Base-by-base conservation (phyloP, 2,329 filamentous ascomycete genomes). In the Aspergillus caelatus region DNA sequence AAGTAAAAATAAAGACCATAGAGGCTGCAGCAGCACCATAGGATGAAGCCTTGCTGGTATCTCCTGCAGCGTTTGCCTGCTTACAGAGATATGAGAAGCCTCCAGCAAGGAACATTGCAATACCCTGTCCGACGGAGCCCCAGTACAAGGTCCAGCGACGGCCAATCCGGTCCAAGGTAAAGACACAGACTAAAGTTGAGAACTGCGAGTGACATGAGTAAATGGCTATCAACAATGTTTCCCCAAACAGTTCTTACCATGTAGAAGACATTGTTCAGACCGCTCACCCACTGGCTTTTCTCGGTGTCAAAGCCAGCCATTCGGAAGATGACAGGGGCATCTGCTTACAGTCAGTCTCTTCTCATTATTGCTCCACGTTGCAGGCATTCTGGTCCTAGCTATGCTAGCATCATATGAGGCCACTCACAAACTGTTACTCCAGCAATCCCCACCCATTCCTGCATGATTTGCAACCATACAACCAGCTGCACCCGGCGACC, bases 1-100 rank as follows among this genome's bases (percentile, higher is more conserved):
- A 83, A 0, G 87, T 90, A 74, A 88, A 91, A 55, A 90, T 80
- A 72, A 91, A 93, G 21, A 93, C 87, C 77, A 92, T 90, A 0
- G 86, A 86, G 0, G 88, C 89, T 0, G 89, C 89, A 0, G 89
- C 90, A 0, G 85, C 86, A 39, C 88, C 88, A 57, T 86, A 88
- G 0, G 80, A 79, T 34, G 78, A 81, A 0, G 84, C 82, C 32
- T 82, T 83, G 10, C 68, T 70, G 0, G 77, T 62, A 23, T 87
- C 79, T 9, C 81, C 82, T 0, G 79, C 80, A 4, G 75, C 81
- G 48, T 75, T 83, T 53, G 78, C 85, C 68, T 78, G 79, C 68
- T 85, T 82, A 5, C 81, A 84, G 1, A 85, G 75, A 26, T 86
- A 83, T 0, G 86, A 86, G 58, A 91, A 85, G 0, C 83, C 89